Evolutionary conservation across 2,329 filamentous ascomycete species (phyloP), one percentile per base, ranked within the genome.

Genomic region (Arthroderma uncinatum): DNA sequence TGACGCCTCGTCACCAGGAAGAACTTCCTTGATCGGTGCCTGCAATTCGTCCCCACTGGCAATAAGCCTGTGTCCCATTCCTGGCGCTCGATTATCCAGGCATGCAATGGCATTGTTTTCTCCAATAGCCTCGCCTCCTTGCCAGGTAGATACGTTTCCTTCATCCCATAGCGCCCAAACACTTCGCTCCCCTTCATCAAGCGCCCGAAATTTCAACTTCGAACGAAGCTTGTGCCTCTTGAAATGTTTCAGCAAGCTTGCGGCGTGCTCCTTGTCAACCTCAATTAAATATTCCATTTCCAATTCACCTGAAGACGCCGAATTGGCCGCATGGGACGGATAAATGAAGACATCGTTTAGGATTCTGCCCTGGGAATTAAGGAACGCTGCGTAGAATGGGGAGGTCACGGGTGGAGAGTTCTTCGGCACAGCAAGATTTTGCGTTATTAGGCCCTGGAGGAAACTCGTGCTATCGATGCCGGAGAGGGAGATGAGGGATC

Each of bases 281-380:
- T 98, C 93, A 59, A 98, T 78, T 58, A 95, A 72, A 76, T 87
- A 92, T 30, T 78, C 73, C 3, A 66, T 66, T n/a, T n/a, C n/a
- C n/a, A n/a, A n/a, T 57, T 65, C 72, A 47, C 60, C 64, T 33
- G 61, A 9, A 55, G 53, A 4, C 59, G 53, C 25, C 50, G 42
- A 23, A 30, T 64, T 56, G 55, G 65, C 57, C 66, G 48, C 72
- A 66, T 61, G 81, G 74, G 70, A 62, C 0, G 84, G 85, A 76
- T 95, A 96, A 52, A 98, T 78, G 71, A 97, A 95, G 55, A 90
- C 86, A 73, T 98, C 93, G 74, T 92, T 82, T 44, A 96, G 76
- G 8, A 98, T 80, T 58, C 91, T 82, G 42, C 93, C 93, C 59
- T 83, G 82, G 6, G 92, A 89, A 63, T 87, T 95, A 42, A 98